These are phyloP conservation scores for Gnomoniopsis smithogilvyi DNA, from an alignment of 2,329 filamentous ascomycete species.

Conservation along the genomic window DNA sequence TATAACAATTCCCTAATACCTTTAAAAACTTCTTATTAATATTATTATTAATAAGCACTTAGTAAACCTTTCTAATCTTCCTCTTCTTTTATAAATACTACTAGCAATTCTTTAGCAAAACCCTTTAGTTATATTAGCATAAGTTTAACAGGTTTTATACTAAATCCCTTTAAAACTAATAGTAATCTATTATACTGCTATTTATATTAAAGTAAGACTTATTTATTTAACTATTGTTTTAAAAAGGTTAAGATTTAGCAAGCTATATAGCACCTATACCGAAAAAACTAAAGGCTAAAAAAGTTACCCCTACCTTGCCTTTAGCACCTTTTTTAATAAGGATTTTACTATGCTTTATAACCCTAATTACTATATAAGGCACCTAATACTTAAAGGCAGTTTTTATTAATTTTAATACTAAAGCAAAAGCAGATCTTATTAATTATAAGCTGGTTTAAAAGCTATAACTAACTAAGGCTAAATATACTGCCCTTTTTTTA, in stretches of 20 bases:
- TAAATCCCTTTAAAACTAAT: not conserved
- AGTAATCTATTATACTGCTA: not conserved
- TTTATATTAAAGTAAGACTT: not conserved
- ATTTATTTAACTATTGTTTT: not conserved
- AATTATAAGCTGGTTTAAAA: not conserved
- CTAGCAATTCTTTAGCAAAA: not conserved
- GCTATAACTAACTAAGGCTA: not conserved
- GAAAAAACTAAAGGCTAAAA: not conserved
- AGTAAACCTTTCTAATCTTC: not conserved
- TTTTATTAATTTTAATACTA: not conserved
- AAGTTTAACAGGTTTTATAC: not conserved
- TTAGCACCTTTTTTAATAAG: not conserved
- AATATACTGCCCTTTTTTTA: not conserved
- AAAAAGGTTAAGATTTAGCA: not conserved
- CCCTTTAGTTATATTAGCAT: not conserved
- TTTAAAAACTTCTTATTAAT: not conserved
- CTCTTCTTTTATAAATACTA: not conserved
- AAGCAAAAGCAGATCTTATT: not conserved
- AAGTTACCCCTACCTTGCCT: not conserved
- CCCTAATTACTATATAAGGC: not conserved
- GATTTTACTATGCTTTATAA: not conserved
- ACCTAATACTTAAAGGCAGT: not conserved
- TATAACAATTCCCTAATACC: not conserved
- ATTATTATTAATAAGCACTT: not conserved
- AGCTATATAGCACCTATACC: not conserved